Base-by-base conservation (phyloP, 345 rosid species). In the Eucalyptus regnans region DNA sequence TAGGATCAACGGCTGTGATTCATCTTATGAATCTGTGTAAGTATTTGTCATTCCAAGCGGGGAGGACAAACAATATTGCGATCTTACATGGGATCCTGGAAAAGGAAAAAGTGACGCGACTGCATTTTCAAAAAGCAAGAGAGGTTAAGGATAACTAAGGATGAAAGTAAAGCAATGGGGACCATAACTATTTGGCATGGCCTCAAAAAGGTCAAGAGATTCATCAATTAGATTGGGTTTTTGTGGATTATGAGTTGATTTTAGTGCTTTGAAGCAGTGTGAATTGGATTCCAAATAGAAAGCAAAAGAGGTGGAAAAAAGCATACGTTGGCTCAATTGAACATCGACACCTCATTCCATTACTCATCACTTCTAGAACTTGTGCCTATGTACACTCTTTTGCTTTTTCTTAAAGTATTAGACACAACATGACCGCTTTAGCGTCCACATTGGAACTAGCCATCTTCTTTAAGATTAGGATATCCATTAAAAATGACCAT, bases 21-120 rank as follows among this genome's bases (percentile, higher is more conserved):
- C 4, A 12, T 62, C 17, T 1, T 0, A 13, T 8, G 16, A 62
- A 5, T 62, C 17, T 3, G 1, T 11, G 18, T 16, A 64, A n/a
- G 17, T 2, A 2, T 64, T 64, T 64, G 37, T 15, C 37, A 1
- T 14, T 25, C 18, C 31, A 11, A 27, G 15, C 15, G 0, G 3
- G 31, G 37, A 64, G 17, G 9, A 64, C 3, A 29, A 3, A 29
- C 71, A 64, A 0, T 13, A 0, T 0, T 1, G n/a, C 20, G 0
- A 64, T 64, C 71, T 29, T 64, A 13, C 71, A 7, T n/a, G 62
- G 27, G 27, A 56, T 56, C 62, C 8, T 0, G 11, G 0, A 5
- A 8, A 56, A 56, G n/a, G 27, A 10, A 29, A 27, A 62, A 27
- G 17, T 5, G 0, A 29, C 3, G 0, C 1, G 33, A 29, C 1